Base-by-base conservation (phyloP, 257 asterid genomes). In the Cinchona pubescens region DNA sequence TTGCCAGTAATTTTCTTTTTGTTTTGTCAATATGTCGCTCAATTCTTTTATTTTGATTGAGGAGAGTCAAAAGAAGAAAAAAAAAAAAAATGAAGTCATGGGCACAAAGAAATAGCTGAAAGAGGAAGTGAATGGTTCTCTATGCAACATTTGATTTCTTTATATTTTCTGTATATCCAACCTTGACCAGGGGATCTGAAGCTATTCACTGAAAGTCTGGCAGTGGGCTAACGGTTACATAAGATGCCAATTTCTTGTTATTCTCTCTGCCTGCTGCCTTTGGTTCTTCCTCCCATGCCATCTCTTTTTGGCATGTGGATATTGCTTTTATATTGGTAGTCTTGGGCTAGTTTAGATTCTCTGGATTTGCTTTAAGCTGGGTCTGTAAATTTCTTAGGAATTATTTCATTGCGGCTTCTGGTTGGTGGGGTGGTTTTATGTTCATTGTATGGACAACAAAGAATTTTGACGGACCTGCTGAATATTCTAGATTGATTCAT, bases 1-100 rank as follows among this genome's bases (percentile, higher is more conserved):
- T 75, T 76, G 75, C 82, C 43, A 67, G 2, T 72, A 73, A 74
- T 74, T 83, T 76, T 79, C 76, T 56, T 75, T 68, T 74, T 80
- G 62, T 74, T 79, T 65, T 58, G 27, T 73, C 6, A 29, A 67
- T 73, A 75, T 77, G 69, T 78, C 75, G 70, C 75, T 69, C 53
- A 66, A 19, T 78, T 73, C 64, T 82, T 78, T 63, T 32, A 78
- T 75, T 78, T 81, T 59, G 66, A 46, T 71, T 37, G 62, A 73
- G 45, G 80, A 71, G 12, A 66, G 37, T 67, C 75, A 64, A 78
- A 75, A n/a, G 51, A 80, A 67, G 53, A 25, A 19, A 45, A 77
- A 78, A 27, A 49, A 65, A 77, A 49, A 43, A 62, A 45, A n/a
- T n/a, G n/a, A n/a, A 38, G 73, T 49, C 67, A 62, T n/a, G 64